phyloP scores from a whole-genome alignment of 2,329 filamentous ascomycete genomes.

The Aspergillus versicolor region DNA sequence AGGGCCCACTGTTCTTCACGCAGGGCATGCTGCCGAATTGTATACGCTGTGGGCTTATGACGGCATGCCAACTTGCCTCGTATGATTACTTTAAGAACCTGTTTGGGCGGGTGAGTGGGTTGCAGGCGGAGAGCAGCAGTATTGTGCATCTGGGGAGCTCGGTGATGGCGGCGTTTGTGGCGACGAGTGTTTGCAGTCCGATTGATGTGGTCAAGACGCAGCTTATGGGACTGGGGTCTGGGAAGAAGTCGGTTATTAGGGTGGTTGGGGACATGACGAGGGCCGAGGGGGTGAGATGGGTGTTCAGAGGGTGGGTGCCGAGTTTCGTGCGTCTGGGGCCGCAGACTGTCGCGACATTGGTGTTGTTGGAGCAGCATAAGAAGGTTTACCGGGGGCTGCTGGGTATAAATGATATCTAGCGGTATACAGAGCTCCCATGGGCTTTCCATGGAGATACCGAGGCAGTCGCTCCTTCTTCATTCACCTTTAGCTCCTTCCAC shows the following conservation, averaged over 20 bases:
- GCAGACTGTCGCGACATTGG: slow-evolving; percentile 82
- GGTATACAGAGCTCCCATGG: no score
- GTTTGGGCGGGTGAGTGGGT: slow-evolving; percentile 64
- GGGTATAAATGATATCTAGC: not conserved
- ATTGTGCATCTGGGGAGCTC: slow-evolving; percentile 76
- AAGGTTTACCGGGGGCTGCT: slow-evolving; percentile 60
- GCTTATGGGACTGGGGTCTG: slow-evolving; percentile 64
- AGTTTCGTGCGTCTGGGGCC: slow-evolving; percentile 59
- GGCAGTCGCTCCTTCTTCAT: no score
- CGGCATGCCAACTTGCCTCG: slow-evolving; percentile 75
- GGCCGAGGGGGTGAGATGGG: slow-evolving; percentile 73
- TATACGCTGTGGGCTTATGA: slow-evolving; percentile 82
- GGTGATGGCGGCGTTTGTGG: slow-evolving; percentile 71
- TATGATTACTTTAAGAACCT: slow-evolving; percentile 79
- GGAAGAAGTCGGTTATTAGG: slow-evolving; percentile 50
- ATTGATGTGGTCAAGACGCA: slow-evolving; percentile 89
- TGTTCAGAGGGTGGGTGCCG: slow-evolving; percentile 91
- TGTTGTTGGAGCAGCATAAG: slow-evolving; percentile 85
- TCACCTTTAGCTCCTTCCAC: no score
- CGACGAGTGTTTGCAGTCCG: slow-evolving; percentile 80
- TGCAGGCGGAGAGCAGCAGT: slow-evolving; percentile 61
- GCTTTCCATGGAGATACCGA: no score
- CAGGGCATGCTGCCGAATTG: slow-evolving; percentile 69
- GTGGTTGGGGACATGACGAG: slow-evolving; percentile 67
- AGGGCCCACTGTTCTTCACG: slow-evolving; percentile 20